Base-by-base conservation (phyloP, 371 early-diverging fungal species). In the Mucor piriformis region DNA sequence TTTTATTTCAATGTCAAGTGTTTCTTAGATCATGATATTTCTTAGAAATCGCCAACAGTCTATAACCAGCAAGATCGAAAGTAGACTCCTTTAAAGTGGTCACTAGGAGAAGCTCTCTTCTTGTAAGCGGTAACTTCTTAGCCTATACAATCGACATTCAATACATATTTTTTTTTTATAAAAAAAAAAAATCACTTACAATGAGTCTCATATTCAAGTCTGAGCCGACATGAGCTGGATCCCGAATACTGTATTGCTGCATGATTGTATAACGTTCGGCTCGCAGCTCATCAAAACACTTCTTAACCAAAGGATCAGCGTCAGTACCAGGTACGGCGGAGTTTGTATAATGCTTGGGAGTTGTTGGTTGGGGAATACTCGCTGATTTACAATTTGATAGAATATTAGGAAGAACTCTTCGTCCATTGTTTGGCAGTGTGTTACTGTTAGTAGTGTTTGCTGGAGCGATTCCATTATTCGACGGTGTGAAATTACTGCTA, bases 191-290 rank as follows among this genome's bases (percentile, higher is more conserved):
- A 21, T 43, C 3, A 58, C 55, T 47, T 62, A 70, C 66, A 59
- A 66, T 54, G 4, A 24, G 16, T 29, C 57, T 70, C n/a, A 66
- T 34, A n/a, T 47, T 38, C 13, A 58, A 62, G 50, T 66, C 66
- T 0, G 61, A 56, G 21, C 62, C 57, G 0, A 66, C 46, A 18
- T 48, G 34, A 0, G 34, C 37, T 1, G 66, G 48, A 5, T 33
- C n/a, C 6, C 38, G 27, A 23, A 62, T 33, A 8, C 62, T 59
- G 20, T 29, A 59, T 51, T 49, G 42, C 6, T 2, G 52, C 46
- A 47, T 60, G 25, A 16, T 24, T n/a, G 27, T 16, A 6, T 18
- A 27, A 10, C 33, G 12, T 44, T 35, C 40, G 24, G n/a, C 4
- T 29, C 8, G 6, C 8, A 29, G 8, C 8, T 29, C 29, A 6